phyloP scores from a whole-genome alignment of 495 filamentous ascomycete species.

The Neurospora sp. region DNA sequence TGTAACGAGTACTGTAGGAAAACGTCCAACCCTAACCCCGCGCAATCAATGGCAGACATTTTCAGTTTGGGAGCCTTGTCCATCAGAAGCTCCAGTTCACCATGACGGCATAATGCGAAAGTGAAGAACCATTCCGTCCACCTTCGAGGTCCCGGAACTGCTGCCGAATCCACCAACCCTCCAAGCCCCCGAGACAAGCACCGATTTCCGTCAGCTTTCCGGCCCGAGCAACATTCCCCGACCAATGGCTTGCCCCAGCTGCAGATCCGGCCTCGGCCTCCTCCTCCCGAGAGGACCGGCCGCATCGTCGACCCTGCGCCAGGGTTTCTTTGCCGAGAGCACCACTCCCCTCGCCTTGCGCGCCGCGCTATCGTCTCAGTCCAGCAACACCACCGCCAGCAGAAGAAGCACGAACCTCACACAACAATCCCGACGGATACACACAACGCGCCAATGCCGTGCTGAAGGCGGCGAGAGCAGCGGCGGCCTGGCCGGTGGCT shows the following conservation, averaged over 20 bases:
- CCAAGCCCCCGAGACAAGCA: constrained; percentile 4
- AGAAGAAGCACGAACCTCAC: not conserved
- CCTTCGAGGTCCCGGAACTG: not conserved
- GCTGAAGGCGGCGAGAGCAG: not conserved
- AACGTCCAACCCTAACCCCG: constrained; percentile 16
- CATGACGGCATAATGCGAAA: not conserved
- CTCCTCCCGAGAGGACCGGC: constrained; percentile 6
- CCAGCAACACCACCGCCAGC: not conserved
- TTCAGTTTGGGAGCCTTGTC: not conserved
- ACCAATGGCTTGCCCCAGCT: constrained; percentile 22
- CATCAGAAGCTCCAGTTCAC: not conserved
- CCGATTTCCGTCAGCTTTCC: not conserved
- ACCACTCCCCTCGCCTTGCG: not conserved
- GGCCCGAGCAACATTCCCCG: not conserved
- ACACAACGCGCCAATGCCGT: constrained; percentile 1
- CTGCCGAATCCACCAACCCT: not conserved
- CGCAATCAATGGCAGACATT: not conserved
- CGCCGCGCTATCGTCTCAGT: not conserved
- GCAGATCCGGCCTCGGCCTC: constrained; percentile 10
- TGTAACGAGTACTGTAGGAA: not conserved
- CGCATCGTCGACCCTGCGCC: constrained; percentile 2
- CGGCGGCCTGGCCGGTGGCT: not conserved
- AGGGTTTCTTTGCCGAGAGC: not conserved
- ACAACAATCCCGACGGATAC: not conserved
- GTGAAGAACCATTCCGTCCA: not conserved